Base-by-base conservation (phyloP, 208 protist genomes). In the Acanthamoeba castellanii region DNA sequence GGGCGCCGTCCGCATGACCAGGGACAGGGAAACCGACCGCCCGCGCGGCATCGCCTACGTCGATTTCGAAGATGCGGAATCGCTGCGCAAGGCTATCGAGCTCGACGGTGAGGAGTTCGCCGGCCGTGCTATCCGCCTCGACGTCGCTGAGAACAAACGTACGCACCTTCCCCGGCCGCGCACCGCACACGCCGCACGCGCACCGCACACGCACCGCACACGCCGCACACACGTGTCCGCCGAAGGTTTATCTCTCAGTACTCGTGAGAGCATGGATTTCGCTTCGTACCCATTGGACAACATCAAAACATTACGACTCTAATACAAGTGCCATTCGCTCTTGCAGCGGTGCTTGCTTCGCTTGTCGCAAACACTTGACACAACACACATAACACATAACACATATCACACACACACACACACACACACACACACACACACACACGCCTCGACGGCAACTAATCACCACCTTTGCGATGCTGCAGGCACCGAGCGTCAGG, bases 41-140 rank as follows among this genome's bases (percentile, higher is more conserved):
- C 59, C 89, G 47, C 59, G 68, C 27, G 89, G 89, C 20, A 68
- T 84, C 45, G 89, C 66, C 64, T 94, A 94, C 66, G 89, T 94
- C 32, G 89, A 94, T 52, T 82, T 94, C 47, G 89, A 94, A 59
- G 89, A 94, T 94, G 89, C 89, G 18, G 89, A 94, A 13, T 94
- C 89, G 5, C 89, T 94, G 30, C 59, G 68, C 13, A 94, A 47
- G 13, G 89, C 89, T 6, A 13, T 94, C n/a, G 27, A 37, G 42
- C 42, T 66, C 20, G 89, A 94, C n/a, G 89, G 68, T 13, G 32
- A 7, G 32, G 89, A 94, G 16, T 94, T 94, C 16, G 27, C 34
- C 14, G 66, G 68, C 16, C 59, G 89, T 22, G 4, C 14, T 20
- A 76, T 94, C 32, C 61, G 89, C 14, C 47, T 94, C 37, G 89